Base-by-base conservation (phyloP, 1,284 basidiomycete species). In the Pseudozyma flocculosa region DNA sequence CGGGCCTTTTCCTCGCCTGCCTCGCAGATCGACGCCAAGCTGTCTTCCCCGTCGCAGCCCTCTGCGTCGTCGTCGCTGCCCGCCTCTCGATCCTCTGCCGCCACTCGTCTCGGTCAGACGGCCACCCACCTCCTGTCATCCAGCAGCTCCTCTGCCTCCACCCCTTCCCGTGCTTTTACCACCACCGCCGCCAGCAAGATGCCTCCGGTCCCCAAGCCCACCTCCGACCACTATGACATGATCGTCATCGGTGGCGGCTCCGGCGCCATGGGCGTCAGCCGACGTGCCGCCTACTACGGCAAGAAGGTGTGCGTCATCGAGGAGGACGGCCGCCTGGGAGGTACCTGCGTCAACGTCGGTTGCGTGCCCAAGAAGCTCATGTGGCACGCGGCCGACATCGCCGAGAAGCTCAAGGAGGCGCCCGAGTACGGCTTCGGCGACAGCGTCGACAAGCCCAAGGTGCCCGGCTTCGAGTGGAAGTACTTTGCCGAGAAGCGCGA, bases 311-410 rank as follows among this genome's bases (percentile, higher is more conserved):
- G 90, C 13, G 82, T 97, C 22, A 86, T 96, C 30, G 94, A 99
- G 79, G 83, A 83, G 44, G 85, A 85, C 9, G 84, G 85, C 19
- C 79, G 84, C 37, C 84, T 94, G 5, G 95, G 95, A 37, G 95
- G 95, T 40, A 98, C 95, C 34, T 98, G 95, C 76, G 94, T 99
- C 60, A 97, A 85, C 62, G 84, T 94, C 55, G 91, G 90, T 7
- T 78, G 75, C 39, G 75, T 78, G 21, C 75, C 75, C 34, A 70
- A 78, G 58, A 80, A 96, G 89, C 87, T 99, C 60, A 98, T 98
- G 95, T 98, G 95, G 95, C 90, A 98, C 77, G 92, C 94, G 30
- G 92, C 95, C 48, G 94, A 97, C 79, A 61, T 73, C 43, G 64
- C 88, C 38, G 92, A 94, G 72, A 88, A 88, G 73, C 81, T 95